A percentile compares a stretch with the other conserved stretches of the same genome.
phyloP scores from a whole-genome alignment of 2,329 filamentous ascomycete genomes.

The Calonectria montana region DNA sequence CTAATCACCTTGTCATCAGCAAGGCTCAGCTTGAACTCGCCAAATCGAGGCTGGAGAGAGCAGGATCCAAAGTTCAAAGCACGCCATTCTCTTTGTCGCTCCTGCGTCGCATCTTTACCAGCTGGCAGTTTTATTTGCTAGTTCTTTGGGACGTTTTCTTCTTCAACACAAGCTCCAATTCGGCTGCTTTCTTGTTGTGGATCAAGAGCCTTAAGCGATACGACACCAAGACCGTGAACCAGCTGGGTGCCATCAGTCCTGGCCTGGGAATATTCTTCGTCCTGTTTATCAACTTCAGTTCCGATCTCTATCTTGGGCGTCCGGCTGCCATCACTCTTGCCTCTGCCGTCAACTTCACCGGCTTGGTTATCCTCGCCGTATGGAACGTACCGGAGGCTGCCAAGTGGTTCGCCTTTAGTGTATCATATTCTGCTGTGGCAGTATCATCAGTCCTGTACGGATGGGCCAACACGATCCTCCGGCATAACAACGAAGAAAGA shows the following conservation, averaged over 20 bases:
- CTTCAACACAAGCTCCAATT: slow-evolving; percentile 32
- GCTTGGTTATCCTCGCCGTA: slow-evolving; percentile 27
- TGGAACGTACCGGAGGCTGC: slow-evolving; percentile 32
- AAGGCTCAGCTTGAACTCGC: slow-evolving; percentile 18
- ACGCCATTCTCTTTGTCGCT: slow-evolving; percentile 22
- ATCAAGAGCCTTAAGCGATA: slow-evolving; percentile 33
- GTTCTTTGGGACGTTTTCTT: slow-evolving; percentile 32
- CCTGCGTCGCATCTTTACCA: slow-evolving; percentile 26
- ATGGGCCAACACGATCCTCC: slow-evolving; percentile 32
- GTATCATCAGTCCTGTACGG: slow-evolving; percentile 33
- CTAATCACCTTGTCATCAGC: slow-evolving; percentile 26
- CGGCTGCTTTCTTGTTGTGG: slow-evolving; percentile 31
- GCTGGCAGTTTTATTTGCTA: slow-evolving; percentile 28
- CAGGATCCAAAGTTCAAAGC: slow-evolving; percentile 21
- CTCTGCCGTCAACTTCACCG: slow-evolving; percentile 28
- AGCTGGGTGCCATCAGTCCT: slow-evolving; percentile 31
- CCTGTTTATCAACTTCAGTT: slow-evolving; percentile 35
- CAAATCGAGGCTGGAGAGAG: slow-evolving; percentile 12
- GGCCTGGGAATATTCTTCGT: slow-evolving; percentile 35
- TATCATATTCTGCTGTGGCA: slow-evolving; percentile 29
- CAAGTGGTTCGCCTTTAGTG: slow-evolving; percentile 34
- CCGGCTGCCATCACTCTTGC: slow-evolving; percentile 31
- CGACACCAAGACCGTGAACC: slow-evolving; percentile 25
- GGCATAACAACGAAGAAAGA: slow-evolving; percentile 29
- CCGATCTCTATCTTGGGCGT: slow-evolving; percentile 35